Evolutionary conservation across 768 basidiomycete species (phyloP), one percentile per base, ranked within the genome.

Genomic region (Lactarius deliciosus): DNA sequence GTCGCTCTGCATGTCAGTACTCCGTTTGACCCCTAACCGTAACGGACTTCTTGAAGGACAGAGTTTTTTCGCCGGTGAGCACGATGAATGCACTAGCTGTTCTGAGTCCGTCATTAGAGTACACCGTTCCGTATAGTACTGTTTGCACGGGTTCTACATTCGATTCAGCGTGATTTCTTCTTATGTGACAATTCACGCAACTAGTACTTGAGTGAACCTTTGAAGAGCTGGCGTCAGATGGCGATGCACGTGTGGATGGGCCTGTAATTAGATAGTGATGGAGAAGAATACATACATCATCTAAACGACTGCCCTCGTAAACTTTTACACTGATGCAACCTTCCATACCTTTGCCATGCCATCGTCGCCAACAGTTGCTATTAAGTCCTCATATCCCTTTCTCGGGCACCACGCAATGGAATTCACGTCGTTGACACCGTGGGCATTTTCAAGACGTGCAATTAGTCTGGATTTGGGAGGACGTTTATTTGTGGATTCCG

Each of bases 341-440:
- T 73, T 82, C 96, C 96, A 99, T n/a, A 98, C 82, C 72, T 84
- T 86, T 16, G 90, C 82, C 36, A 79, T 74, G 9, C 93, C 91
- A 75, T 98, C 96, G 73, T 99, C 96, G 0, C 91, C 94, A 5
- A 88, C 85, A 2, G 90, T 93, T 2, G 90, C 92, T 3, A 98
- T 76, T 4, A 96, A 61, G 68, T 89, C 82, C 66, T 86, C 81
- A 57, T 80, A 81, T 1, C 88, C 90, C 22, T 78, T 74, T 41
- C 89, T 79, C 2, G 88, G 84, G 77, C 92, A 94, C 94, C 95
- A 98, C 2, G 82, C 80, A 25, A 96, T 83, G 13, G 85, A 80
- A 76, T 99, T 98, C 30, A 95, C 83, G 73, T 99, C 97, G 70
- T 85, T 80, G 1, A 93, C 87, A 1, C 85, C 91, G 72, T 99